Percentiles rank a stretch among this genome's conserved stretches.
Evolutionary conservation across 495 filamentous ascomycete species (phyloP).

Genomic region (Penicillium atrosanguineum): DNA sequence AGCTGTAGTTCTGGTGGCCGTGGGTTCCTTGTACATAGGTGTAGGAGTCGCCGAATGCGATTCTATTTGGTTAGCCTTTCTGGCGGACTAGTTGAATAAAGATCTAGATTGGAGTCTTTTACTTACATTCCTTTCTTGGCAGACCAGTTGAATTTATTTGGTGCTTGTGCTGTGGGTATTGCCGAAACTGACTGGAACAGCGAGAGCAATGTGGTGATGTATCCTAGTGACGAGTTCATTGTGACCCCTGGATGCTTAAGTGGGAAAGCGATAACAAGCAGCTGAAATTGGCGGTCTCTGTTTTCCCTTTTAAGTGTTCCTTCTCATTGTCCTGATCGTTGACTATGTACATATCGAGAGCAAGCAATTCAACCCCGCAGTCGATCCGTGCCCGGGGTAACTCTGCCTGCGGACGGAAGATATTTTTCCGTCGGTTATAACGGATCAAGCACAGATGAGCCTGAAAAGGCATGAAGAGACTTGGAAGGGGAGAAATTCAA

Average conservation of each 20-base stretch:
- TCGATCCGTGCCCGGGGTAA: slow-evolving; percentile 12
- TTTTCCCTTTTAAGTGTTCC: too few species aligned
- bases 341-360: background rate
- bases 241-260: background rate
- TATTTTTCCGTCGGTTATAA: slow-evolving; percentile 12
- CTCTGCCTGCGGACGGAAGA: slow-evolving; percentile 10
- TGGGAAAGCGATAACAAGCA: too few species aligned
- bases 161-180: slow-evolving; percentile 4
- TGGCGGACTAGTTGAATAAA: too few species aligned
- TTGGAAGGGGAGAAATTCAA: background rate
- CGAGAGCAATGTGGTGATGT: slow-evolving; percentile 1
- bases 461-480: too few species aligned
- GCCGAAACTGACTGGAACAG: slow-evolving; percentile 2
- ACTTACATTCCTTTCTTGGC: slow-evolving; percentile 32
- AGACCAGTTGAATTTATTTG: slow-evolving; percentile 30
- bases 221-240: slow-evolving; percentile 1
- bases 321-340: background rate
- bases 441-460: background rate
- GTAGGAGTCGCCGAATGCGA: slow-evolving; percentile 57
- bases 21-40: slow-evolving; percentile 52
- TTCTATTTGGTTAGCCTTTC: slow-evolving; percentile 14
- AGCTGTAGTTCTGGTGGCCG: slow-evolving; percentile 47
- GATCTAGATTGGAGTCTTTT: background rate
- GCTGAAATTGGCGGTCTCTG: too few species aligned
- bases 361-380: slow-evolving; percentile 8